Evolutionary conservation across 805 yeast species (phyloP).

Genomic region (Yamadazyma phyllophila): DNA sequence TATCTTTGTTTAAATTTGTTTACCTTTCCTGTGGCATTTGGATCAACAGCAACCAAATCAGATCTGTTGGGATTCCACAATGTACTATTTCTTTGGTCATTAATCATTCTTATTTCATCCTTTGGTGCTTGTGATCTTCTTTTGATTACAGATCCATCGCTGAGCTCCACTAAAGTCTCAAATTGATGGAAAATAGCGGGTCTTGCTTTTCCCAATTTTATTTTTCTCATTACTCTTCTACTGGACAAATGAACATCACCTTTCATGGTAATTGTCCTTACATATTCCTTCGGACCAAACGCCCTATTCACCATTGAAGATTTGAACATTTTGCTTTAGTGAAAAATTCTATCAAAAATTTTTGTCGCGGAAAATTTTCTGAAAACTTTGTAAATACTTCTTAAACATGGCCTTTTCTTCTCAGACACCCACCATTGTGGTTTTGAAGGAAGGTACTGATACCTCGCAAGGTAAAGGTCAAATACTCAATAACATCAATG

Average conservation of each 20-base stretch:
- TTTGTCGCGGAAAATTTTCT: neutral
- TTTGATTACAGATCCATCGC: conserved; percentile 87
- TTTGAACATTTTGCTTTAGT: conserved; percentile 2
- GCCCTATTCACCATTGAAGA: neutral
- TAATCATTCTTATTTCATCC: conserved; percentile 77
- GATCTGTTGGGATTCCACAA: conserved; percentile 88
- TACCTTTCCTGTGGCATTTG: conserved; percentile 81
- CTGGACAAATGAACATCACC: conserved; percentile 44
- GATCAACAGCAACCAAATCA: conserved; percentile 70
- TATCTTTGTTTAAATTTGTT: conserved; percentile 71
- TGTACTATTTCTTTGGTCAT: conserved; percentile 83
- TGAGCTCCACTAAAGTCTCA: conserved; percentile 81
- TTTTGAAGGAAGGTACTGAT: conserved; percentile 96
- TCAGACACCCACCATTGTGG: conserved; percentile 97
- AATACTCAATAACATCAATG: conserved; percentile 91
- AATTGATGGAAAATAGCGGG: conserved; percentile 93
- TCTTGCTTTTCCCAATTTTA: conserved; percentile 79
- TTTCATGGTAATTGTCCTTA: conserved; percentile 19
- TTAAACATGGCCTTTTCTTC: conserved; percentile 80
- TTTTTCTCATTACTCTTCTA: conserved; percentile 65
- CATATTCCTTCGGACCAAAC: conserved; percentile 6
- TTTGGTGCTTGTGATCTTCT: conserved; percentile 88
- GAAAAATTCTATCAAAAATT: conserved; percentile 4
- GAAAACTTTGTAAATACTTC: conserved; percentile 5
- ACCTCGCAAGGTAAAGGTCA: conserved; percentile 96